Evolutionary conservation across 768 basidiomycete genomes (phyloP).

Genomic region (Podaxis pistillaris): DNA sequence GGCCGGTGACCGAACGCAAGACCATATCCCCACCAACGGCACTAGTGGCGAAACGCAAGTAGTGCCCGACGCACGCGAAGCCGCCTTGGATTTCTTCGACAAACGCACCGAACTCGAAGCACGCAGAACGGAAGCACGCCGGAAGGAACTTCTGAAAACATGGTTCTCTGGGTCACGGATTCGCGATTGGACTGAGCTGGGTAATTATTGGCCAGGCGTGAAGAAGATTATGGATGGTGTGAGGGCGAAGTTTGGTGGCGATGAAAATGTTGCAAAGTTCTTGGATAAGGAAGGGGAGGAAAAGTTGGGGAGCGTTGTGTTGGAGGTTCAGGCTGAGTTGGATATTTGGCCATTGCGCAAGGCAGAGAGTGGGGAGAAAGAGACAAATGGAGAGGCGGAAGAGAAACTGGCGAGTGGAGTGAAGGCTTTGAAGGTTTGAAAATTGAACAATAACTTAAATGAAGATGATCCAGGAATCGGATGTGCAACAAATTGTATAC

Average conservation of each 20-base stretch:
- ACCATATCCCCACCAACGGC: neutral
- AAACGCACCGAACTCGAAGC: conserved; percentile 49
- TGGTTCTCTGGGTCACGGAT: conserved; percentile 50
- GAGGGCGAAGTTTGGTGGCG: conserved; percentile 44
- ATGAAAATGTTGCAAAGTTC: conserved; percentile 38
- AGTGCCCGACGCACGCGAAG: conserved; percentile 29
- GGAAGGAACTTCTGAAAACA: conserved; percentile 35
- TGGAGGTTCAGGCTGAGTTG: conserved; percentile 34
- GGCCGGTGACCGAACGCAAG: conserved; percentile 27
- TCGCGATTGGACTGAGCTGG: conserved; percentile 52
- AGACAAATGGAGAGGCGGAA: neutral
- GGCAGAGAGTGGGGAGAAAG: neutral
- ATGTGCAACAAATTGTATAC: too few species aligned
- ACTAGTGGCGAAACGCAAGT: neutral
- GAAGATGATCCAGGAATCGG: too few species aligned
- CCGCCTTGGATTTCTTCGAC: conserved; percentile 51
- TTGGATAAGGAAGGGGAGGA: conserved; percentile 38
- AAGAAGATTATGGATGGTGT: conserved; percentile 54
- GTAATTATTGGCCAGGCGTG: conserved; percentile 40
- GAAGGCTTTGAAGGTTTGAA: neutral
- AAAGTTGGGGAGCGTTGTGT: conserved; percentile 35
- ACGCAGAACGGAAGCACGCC: conserved; percentile 26
- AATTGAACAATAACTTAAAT: too few species aligned
- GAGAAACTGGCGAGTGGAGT: neutral
- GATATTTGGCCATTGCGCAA: conserved; percentile 14